Conservation (phyloP, 352 stramenopile genomes). For the Globisporangium splendens region DNA sequence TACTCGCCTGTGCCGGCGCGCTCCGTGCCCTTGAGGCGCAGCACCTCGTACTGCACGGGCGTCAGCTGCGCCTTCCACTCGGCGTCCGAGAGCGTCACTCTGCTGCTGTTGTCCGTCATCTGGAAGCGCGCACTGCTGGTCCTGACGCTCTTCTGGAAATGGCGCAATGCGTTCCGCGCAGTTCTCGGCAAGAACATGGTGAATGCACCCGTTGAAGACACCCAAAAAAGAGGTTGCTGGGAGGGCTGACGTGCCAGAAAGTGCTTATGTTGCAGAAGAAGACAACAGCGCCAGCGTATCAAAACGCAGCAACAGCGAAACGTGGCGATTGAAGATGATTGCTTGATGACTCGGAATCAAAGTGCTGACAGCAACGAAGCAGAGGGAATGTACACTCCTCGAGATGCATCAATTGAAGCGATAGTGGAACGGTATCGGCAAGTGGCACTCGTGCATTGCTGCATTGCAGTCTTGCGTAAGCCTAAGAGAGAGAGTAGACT, state of each 20-base stretch:
- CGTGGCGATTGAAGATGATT: too few relatives aligned
- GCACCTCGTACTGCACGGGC: conserved; percentile 79
- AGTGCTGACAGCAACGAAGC: too few relatives aligned
- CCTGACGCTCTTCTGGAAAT: conserved; percentile 4
- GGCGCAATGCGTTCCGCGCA: conserved; percentile 9
- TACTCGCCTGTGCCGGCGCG: conserved; percentile 85
- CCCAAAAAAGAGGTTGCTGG: neutral
- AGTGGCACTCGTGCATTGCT: too few relatives aligned
- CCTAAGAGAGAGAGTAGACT: too few relatives aligned
- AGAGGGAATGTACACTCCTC: too few relatives aligned
- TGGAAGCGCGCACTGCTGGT: conserved; percentile 18
- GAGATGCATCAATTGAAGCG: too few relatives aligned
- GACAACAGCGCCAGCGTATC: neutral
- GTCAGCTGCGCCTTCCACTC: conserved; percentile 85
- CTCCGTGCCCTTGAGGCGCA: conserved; percentile 90
- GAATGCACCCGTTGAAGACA: neutral
- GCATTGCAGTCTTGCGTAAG: too few relatives aligned
- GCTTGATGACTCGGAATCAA: too few relatives aligned
- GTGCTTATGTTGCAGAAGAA: neutral
- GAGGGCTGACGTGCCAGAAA: neutral
- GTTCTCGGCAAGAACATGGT: conserved; percentile 2
- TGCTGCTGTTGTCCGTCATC: conserved; percentile 32
- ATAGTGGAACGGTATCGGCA: too few relatives aligned
- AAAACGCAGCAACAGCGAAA: neutral
- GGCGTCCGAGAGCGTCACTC: conserved; percentile 47